These are phyloP conservation scores for Pneumocystis oryctolagi DNA, from an alignment of 1,139 yeast species.

Conservation along the genomic window DNA sequence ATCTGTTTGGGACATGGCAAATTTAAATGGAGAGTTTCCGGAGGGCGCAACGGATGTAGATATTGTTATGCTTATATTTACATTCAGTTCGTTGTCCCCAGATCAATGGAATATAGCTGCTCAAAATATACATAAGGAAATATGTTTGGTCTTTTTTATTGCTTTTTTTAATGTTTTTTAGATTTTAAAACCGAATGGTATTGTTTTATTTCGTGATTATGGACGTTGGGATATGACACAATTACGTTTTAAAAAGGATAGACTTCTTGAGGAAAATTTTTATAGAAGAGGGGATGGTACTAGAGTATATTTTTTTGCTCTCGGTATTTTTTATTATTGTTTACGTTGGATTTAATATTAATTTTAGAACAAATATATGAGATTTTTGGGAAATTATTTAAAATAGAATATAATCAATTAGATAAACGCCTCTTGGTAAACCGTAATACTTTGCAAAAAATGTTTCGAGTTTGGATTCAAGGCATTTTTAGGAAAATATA, in stretches of 20 bases:
- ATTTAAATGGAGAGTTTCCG: constrained; percentile 58
- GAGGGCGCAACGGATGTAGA: constrained; percentile 77
- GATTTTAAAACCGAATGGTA: constrained; percentile 83
- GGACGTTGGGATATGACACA: constrained; percentile 95
- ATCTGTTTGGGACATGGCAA: constrained; percentile 91
- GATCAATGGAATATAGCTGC: constrained; percentile 79
- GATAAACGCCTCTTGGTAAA: constrained; percentile 84
- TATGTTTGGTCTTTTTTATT: background rate
- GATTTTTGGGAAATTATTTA: constrained; percentile 42
- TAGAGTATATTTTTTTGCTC: constrained; percentile 69
- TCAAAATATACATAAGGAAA: constrained; percentile 33
- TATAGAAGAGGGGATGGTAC: constrained; percentile 98
- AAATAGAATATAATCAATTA: constrained; percentile 63
- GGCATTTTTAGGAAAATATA: constrained; percentile 47
- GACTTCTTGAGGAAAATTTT: constrained; percentile 79
- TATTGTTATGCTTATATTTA: constrained; percentile 82
- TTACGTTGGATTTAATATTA: constrained; percentile 18
- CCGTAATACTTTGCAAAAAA: constrained; percentile 77
- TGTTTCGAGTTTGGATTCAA: constrained; percentile 96
- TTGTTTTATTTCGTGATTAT: constrained; percentile 77
- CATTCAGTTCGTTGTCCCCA: constrained; percentile 84
- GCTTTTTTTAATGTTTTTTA: constrained; percentile 22
- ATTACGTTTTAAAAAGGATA: constrained; percentile 76
- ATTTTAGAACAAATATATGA: background rate
- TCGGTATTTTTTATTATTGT: constrained; percentile 60